A percentile compares a stretch with the other conserved stretches of the same genome.
phyloP scores from a whole-genome alignment of 805 yeast species.

The Henningerozyma blattae region DNA sequence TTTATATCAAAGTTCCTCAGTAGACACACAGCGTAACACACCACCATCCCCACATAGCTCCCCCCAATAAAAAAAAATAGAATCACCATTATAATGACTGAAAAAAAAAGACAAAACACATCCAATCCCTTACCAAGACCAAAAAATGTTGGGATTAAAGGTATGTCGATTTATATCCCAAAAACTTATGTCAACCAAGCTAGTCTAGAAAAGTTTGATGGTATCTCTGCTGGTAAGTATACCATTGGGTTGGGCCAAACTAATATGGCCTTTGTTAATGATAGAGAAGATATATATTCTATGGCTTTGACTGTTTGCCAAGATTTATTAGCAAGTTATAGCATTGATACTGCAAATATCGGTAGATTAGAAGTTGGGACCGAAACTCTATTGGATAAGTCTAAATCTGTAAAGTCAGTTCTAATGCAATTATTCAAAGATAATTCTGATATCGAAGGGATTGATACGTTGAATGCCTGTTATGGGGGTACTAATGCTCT shows the following conservation, averaged over 20 bases:
- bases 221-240: constrained; percentile 87
- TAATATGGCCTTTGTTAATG: constrained; percentile 94
- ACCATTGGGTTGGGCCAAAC: constrained; percentile 98
- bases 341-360: constrained; percentile 65
- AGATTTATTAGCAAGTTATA: constrained; percentile 65
- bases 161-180: constrained; percentile 87
- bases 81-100: constrained; percentile 17
- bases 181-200: constrained; percentile 73
- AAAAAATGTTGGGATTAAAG: constrained; percentile 91
- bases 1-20: too few relatives aligned
- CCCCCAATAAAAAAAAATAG: too few relatives aligned
- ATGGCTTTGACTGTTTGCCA: constrained; percentile 81
- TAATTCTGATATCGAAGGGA: constrained; percentile 87
- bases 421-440: constrained; percentile 79
- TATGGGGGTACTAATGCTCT: constrained; percentile 97
- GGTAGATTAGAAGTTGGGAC: constrained; percentile 98
- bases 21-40: too few relatives aligned
- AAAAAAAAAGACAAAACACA: constrained; percentile 21
- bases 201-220: constrained; percentile 75
- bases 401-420: constrained; percentile 92
- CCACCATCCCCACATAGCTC: too few relatives aligned
- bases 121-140: constrained; percentile 32
- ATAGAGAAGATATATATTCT: constrained; percentile 94
- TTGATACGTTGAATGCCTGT: constrained; percentile 94
- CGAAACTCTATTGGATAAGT: constrained; percentile 91